Percentiles rank a stretch among this genome's conserved stretches.
These are phyloP conservation scores for Schizochytrium sp. DNA, from an alignment of 108 stramenopile genomes.

Conservation along the genomic window DNA sequence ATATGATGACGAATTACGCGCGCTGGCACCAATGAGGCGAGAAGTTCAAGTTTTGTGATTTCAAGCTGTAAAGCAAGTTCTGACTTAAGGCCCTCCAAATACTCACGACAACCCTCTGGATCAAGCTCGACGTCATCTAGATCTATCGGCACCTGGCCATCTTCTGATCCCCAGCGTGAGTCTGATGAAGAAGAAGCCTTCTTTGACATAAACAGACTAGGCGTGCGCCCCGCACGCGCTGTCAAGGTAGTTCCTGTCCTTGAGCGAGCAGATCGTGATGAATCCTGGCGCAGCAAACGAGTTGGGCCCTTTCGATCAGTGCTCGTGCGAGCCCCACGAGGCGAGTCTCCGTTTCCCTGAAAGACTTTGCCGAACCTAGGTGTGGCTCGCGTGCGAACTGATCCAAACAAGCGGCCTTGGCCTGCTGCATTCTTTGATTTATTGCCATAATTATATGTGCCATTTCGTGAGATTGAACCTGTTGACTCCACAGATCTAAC, in stretches of 20 bases:
- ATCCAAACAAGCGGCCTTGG: constrained; percentile 10
- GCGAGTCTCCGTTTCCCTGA: neutral
- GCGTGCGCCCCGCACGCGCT: no score
- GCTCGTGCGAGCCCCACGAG: neutral
- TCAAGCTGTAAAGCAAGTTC: constrained; percentile 27
- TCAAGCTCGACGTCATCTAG: constrained; percentile 21
- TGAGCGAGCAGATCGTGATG: no score
- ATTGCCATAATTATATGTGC: no score
- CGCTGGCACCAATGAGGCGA: constrained; percentile 28
- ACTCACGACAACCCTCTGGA: constrained; percentile 2
- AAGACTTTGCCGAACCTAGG: neutral
- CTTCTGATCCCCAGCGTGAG: neutral
- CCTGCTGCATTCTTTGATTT: neutral
- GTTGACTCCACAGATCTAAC: no score
- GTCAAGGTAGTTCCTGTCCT: no score
- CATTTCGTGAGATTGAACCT: no score
- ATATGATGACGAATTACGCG: constrained; percentile 56
- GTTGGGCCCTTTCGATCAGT: neutral
- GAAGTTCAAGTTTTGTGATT: constrained; percentile 50
- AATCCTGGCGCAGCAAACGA: no score
- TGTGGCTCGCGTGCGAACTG: neutral
- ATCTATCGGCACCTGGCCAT: neutral
- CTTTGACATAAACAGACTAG: no score
- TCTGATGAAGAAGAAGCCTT: neutral
- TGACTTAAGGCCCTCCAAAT: neutral